Base-by-base conservation (phyloP, 371 early-diverging fungal species). In the Apophysomyces sp. region DNA sequence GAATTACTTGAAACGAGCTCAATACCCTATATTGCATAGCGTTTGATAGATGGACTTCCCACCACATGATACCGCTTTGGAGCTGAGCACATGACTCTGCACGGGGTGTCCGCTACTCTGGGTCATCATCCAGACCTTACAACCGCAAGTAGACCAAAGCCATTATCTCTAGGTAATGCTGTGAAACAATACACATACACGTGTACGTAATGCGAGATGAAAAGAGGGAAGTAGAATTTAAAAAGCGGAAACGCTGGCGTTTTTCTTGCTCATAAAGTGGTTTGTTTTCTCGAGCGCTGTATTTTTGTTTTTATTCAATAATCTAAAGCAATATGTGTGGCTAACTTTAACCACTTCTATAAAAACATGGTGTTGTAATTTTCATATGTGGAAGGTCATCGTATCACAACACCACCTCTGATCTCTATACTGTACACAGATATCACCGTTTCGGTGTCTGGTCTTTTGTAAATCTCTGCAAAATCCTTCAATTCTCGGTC, bases 1-100 rank as follows among this genome's bases (percentile, higher is more conserved):
- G 66, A 69, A 39, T 28, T 80, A 54, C 44, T 76, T 39, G 65
- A 70, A 41, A 63, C 68, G 62, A 72, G 73, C 40, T 61, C 60
- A 63, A 76, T 77, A 68, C 74, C 77, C 67, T 80, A 80, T 59
- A 79, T 79, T 64, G 80, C 80, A 67, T 79, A 69, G 61, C 29
- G 16, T 18, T 30, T 26, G 18, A 12, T 31, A 8, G 9, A 49
- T 18, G 15, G 37, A 21, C 26, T 34, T 39, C 61, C 28, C 39
- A 53, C 55, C 34, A 21, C 34, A 21, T 26, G 40, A 54, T 54
- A 18, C 29, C 44, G 15, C 21, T 21, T 44, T 44, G 49, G 21
- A 18, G 49, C 3, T 44, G 21, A 18, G 21, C 49, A 44, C 21
- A 16, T 21, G 21, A 9, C 21, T 9, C 49, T 7, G 18, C 18